Evolutionary conservation across 176 grass and related monocot species (phyloP).

Genomic region (Musa beccarii): DNA sequence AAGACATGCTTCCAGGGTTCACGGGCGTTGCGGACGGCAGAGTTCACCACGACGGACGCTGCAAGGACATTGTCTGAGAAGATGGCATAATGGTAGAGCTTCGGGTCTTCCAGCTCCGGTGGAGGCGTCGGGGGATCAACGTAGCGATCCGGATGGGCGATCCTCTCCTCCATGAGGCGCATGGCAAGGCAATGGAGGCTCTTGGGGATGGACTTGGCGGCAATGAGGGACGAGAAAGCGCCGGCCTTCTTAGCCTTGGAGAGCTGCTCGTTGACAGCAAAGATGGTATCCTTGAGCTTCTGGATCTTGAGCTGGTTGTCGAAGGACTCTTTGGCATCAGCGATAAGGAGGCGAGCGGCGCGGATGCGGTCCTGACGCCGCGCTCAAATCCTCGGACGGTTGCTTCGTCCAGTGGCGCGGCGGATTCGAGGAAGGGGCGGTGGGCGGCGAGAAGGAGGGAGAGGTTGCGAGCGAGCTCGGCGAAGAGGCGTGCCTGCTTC

Average conservation of each 20-base stretch:
- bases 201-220: conserved; percentile 93
- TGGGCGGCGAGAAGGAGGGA: conserved; percentile 44
- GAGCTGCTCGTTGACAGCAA: conserved; percentile 80
- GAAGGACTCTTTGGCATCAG: conserved; percentile 74
- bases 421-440: neutral
- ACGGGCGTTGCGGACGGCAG: conserved; percentile 59
- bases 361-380: conserved; percentile 73
- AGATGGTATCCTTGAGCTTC: conserved; percentile 90
- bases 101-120: conserved; percentile 55
- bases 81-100: conserved; percentile 89
- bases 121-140: conserved; percentile 42
- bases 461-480: conserved; percentile 76
- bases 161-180: conserved; percentile 84
- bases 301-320: conserved; percentile 99
- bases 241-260: conserved; percentile 83
- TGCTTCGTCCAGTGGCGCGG: conserved; percentile 6
- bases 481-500: conserved; percentile 63
- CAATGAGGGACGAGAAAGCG: conserved; percentile 90
- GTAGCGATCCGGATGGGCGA: conserved; percentile 50
- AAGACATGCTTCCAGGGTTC: conserved; percentile 82
- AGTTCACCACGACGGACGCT: conserved; percentile 85
- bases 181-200: conserved; percentile 96
- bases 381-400: conserved; percentile 42
- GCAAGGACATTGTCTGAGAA: conserved; percentile 99
- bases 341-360: conserved; percentile 59